Percentiles rank a stretch among this genome's conserved stretches.
Conservation (phyloP, 2,329 filamentous ascomycete genomes). For the Scorias spongiosa region DNA sequence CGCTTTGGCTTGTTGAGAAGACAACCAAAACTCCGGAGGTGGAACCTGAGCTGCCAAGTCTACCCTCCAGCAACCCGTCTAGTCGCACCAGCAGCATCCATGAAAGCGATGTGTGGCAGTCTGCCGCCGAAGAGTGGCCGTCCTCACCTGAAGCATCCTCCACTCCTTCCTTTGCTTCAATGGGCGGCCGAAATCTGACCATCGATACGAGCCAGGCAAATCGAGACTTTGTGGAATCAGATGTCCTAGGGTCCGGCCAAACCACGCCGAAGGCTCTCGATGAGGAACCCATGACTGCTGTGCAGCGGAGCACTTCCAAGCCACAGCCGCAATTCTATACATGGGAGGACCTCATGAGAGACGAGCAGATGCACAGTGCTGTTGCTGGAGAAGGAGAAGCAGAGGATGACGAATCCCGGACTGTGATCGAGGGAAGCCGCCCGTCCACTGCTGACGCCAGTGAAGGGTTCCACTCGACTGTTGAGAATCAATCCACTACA, state of each 20-base stretch:
- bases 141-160: not conserved
- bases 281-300: constrained; percentile 1
- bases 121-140: constrained; percentile 24
- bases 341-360: constrained; percentile 22
- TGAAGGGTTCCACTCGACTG: not conserved
- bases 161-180: not conserved
- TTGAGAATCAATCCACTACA: not conserved
- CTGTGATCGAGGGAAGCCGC: not conserved
- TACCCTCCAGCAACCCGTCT: constrained; percentile 32
- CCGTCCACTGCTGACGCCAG: not conserved
- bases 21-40: constrained; percentile 32
- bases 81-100: constrained; percentile 24
- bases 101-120: constrained; percentile 29
- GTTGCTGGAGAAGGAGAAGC: not conserved
- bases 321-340: constrained; percentile 22
- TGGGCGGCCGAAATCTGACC: constrained; percentile 5
- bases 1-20: constrained; percentile 66
- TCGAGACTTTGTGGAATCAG: constrained; percentile 16
- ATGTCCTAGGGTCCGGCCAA: constrained; percentile 47
- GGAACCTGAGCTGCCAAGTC: constrained; percentile 34
- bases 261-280: constrained; percentile 51
- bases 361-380: constrained; percentile 15
- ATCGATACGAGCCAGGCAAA: constrained; percentile 13
- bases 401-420: not conserved
- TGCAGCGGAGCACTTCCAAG: constrained; percentile 2